Conservation (phyloP, 257 asterid genomes). For the Fraxinus anomala region DNA sequence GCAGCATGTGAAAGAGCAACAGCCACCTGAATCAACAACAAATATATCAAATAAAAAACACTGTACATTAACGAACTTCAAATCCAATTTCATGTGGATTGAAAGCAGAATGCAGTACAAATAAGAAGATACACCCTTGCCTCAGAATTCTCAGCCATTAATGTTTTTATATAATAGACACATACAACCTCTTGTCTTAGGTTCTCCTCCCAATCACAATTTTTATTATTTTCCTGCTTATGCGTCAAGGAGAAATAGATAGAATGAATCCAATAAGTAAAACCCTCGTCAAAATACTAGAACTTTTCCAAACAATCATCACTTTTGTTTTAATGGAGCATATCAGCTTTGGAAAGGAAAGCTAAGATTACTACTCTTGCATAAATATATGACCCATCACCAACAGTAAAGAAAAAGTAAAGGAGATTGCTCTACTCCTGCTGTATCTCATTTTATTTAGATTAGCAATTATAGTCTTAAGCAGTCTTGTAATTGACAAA, state of each 20-base stretch:
- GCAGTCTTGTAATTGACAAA: constrained; percentile 7
- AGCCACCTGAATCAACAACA: constrained; percentile 67
- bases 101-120: neutral
- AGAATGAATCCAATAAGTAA: neutral
- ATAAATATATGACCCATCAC: neutral
- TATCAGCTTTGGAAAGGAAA: neutral
- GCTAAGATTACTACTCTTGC: neutral
- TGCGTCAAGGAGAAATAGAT: neutral
- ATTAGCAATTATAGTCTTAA: neutral
- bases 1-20: constrained; percentile 99
- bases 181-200: neutral
- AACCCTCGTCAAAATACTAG: neutral
- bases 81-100: neutral
- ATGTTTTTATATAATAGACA: neutral
- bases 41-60: constrained; percentile 18
- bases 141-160: neutral
- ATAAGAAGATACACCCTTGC: neutral
- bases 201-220: neutral
- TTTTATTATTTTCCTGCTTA: neutral
- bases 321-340: neutral
- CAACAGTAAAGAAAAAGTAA: neutral
- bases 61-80: constrained; percentile 8
- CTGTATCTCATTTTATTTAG: constrained; percentile 14
- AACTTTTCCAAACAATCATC: neutral
- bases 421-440: neutral